Base-by-base conservation (phyloP, 306 rosid species). In the Cucumis hystrix region DNA sequence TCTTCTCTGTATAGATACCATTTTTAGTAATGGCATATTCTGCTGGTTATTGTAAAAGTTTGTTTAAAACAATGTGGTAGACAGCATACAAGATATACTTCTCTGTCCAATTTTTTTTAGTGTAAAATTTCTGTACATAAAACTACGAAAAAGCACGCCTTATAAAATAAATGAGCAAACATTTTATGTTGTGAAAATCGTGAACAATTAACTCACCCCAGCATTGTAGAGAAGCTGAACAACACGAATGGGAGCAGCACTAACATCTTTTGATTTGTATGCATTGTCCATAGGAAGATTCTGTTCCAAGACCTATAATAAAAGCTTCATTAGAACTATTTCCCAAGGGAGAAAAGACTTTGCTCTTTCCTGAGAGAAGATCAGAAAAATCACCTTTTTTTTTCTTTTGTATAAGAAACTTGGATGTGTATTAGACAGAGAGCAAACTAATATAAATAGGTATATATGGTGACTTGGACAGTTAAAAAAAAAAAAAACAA, bases 211-310 rank as follows among this genome's bases (percentile, higher is more conserved):
- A 77, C 96, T 91, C 86, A 94, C 97, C 93, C 98, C 96, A 3
- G 97, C 79, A 86, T 90, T 95, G 83, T 92, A 95, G 35, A 95
- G 80, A 82, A 95, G 99, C 71, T 85, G 92, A 67, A 92, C 88
- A 81, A 95, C 99, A 77, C 97, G 91, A 60, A 95, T 92, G 78
- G 97, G 99, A 59, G 99, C 96, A 70, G 92, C 89, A 74, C 68
- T 86, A 58, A 95, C 97, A 85, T 90, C 92, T 84, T 83, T 66
- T 70, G 97, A 92, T 85, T 95, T 95, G 93, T 90, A 95, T 35
- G 79, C 83, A 84, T 77, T 81, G 73, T 90, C 97, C 91, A 95
- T 74, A 18, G 99, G 99, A 81, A 95, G 99, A 84, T 95, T 95
- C 89, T 86, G 83, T 87, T 90, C 97, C 91, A 95, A 83, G 74